Conservation (phyloP, 345 rosid genomes). For the Cardamine chenopodiifolia region DNA sequence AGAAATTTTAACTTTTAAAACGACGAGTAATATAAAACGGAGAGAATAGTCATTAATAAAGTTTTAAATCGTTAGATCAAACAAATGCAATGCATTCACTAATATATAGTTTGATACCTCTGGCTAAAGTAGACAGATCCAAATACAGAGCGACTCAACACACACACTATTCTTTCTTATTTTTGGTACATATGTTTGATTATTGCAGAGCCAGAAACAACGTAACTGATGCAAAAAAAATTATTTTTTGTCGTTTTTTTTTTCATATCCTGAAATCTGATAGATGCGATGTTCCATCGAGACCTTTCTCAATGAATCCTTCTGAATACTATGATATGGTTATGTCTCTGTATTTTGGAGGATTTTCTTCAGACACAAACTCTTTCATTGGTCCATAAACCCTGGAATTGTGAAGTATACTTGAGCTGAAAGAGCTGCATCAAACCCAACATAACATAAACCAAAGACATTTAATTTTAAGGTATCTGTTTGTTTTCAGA, state of each 20-base stretch:
- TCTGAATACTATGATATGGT: conserved; percentile 31
- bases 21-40: no score
- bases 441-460: background rate
- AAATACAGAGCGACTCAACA: background rate
- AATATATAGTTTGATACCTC: background rate
- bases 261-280: conserved; percentile 39
- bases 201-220: background rate
- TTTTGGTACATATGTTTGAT: background rate
- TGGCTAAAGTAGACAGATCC: background rate
- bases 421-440: conserved; percentile 47
- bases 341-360: conserved; percentile 42
- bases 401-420: background rate
- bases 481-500: background rate
- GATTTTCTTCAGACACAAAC: conserved; percentile 48
- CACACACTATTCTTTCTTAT: background rate
- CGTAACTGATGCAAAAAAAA: background rate
- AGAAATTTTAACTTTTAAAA: no score
- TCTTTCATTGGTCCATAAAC: conserved; percentile 53
- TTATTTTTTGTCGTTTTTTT: background rate
- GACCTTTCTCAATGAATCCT: conserved; percentile 33
- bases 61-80: background rate
- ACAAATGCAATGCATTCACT: background rate
- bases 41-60: no score
- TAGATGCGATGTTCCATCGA: conserved; percentile 38
- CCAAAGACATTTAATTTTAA: background rate